Evolutionary conservation across 352 stramenopile genomes (phyloP), one percentile per base, ranked within the genome.

Genomic region (Globisporangium recalcitrans): DNA sequence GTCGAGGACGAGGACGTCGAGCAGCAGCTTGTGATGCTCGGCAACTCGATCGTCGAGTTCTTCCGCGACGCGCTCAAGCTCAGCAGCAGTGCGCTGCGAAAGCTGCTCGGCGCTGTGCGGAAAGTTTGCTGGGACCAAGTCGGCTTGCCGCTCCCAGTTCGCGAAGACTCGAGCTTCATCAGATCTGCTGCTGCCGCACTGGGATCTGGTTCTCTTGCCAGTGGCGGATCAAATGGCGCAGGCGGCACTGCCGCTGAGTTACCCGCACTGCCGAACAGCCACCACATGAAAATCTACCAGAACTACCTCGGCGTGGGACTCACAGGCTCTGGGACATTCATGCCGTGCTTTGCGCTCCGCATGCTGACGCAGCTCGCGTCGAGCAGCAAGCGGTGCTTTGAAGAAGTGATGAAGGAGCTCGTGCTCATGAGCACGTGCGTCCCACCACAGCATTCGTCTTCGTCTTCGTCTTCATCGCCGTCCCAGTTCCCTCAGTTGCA

Each of bases 1-100:
- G 68, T 92, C 29, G 82, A 95, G 70, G 78, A 95, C 58, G 86
- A 95, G 74, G 86, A 95, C 47, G 81, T 95, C 1, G 86, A 95
- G 53, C 86, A 95, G 65, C 86, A 95, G 58, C 69, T 95, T 10
- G 70, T 88, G 42, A 95, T 95, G 86, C 68, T 95, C 8, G 80
- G 78, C 34, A 88, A 80, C 49, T 93, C 86, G n/a, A 88, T 95
- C n/a, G 67, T 87, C 16, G 86, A 93, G 70, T 89, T 93, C 34
- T 91, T 95, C 49, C 75, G 74, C 14, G 79, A 91, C 62, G 83
- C 80, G 4, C 67, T 88, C 1, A 87, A 90, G 51, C 58, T 95
- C 3, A 89, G 82, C 56, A 85, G 74, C 60, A 58, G 24, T 9
- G 83, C 85, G 3, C 60, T 93, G 22, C 68, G 73, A 8, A 78